A percentile compares a stretch with the other conserved stretches of the same genome.
phyloP scores from a whole-genome alignment of 176 grass and related monocot species.

The Oryza glaberrima region DNA sequence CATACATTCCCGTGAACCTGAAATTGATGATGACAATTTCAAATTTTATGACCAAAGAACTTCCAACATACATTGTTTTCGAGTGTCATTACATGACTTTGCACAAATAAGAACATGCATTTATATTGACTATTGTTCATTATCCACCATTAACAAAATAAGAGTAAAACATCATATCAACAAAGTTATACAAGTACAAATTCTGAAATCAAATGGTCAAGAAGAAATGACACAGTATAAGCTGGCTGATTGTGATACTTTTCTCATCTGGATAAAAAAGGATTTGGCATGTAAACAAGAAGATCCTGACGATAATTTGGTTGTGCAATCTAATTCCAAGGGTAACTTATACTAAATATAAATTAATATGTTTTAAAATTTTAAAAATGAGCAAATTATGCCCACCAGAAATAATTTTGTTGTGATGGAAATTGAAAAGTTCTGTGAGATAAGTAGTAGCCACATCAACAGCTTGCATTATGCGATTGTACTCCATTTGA shows the following conservation, averaged over 20 bases:
- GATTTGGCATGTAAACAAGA: not conserved
- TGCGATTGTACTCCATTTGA: constrained; percentile 1
- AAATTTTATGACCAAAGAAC: constrained; percentile 27
- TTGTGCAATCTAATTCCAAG: constrained; percentile 6
- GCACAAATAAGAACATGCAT: not conserved
- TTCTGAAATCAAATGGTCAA: constrained; percentile 17
- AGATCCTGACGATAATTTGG: not conserved
- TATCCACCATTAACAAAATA: not conserved
- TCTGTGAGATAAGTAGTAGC: not conserved
- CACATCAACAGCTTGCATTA: constrained; percentile 22
- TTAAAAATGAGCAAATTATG: not conserved
- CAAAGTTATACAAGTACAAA: not conserved
- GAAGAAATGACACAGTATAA: not conserved
- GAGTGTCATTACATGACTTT: not conserved
- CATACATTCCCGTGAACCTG: constrained; percentile 99
- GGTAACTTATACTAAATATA: not conserved
- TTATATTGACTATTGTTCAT: not conserved
- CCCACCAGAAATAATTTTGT: constrained; percentile 14
- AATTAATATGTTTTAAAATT: not conserved
- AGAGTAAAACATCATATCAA: constrained; percentile 4
- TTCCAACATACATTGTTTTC: constrained; percentile 11
- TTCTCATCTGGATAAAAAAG: not conserved
- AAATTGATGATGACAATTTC: constrained; percentile 50
- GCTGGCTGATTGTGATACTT: not conserved
- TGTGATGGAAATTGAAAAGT: constrained; percentile 8